A percentile compares a stretch with the other conserved stretches of the same genome.
Evolutionary conservation across 345 rosid species (phyloP).

Genomic region (Citrus hindsii): DNA sequence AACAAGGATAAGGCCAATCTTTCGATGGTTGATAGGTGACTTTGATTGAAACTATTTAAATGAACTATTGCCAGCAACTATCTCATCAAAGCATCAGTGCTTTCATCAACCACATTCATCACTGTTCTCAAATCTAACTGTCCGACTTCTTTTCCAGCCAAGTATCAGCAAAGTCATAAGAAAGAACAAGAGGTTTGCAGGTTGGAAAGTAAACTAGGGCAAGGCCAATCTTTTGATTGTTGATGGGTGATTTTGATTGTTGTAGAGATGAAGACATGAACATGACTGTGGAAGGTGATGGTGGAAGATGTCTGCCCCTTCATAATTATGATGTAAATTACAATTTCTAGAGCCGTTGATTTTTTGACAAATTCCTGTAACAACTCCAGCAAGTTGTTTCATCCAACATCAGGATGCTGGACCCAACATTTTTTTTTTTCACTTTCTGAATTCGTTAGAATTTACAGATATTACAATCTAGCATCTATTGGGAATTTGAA

Average conservation of each 20-base stretch:
- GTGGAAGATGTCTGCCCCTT: not conserved
- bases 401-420: not conserved
- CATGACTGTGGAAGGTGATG: not conserved
- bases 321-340: not conserved
- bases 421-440: not conserved
- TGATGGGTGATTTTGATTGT: not conserved
- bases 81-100: not conserved
- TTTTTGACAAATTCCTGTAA: not conserved
- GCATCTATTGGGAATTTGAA: too few relatives aligned
- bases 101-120: not conserved
- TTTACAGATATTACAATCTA: too few relatives aligned
- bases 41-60: not conserved
- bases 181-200: not conserved
- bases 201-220: not conserved
- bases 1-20: not conserved
- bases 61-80: not conserved
- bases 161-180: not conserved
- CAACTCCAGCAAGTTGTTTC: not conserved
- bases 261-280: not conserved
- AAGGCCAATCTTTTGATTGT: not conserved
- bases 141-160: not conserved
- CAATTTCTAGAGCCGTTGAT: not conserved
- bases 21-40: not conserved
- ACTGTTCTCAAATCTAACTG: not conserved
- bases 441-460: too few relatives aligned